phyloP scores from a whole-genome alignment of 108 stramenopile species.

The Ochromonas danica region DNA sequence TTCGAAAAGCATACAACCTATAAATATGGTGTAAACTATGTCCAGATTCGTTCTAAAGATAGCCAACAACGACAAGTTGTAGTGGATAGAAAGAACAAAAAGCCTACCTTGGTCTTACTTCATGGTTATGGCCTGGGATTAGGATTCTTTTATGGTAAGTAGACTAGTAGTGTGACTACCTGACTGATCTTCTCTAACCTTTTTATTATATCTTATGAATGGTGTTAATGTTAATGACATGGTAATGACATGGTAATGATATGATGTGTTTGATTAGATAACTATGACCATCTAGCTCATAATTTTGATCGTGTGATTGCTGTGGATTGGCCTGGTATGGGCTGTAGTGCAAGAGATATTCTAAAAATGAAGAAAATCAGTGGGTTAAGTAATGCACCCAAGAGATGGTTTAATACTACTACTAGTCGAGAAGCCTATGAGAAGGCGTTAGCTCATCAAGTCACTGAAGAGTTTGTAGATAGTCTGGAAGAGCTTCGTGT shows the following conservation, averaged over 20 bases:
- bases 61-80: not conserved
- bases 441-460: too few species aligned
- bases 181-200: too few species aligned
- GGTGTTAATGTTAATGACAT: too few species aligned
- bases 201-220: too few species aligned
- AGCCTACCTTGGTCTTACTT: not conserved
- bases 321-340: not conserved
- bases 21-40: not conserved
- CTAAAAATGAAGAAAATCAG: not conserved
- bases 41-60: not conserved
- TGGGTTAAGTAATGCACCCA: not conserved
- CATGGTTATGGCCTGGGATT: not conserved
- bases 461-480: not conserved
- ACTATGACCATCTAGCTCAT: not conserved
- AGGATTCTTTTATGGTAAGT: not conserved
- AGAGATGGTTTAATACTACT: too few species aligned
- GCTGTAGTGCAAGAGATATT: not conserved
- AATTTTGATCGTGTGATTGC: not conserved
- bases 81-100: not conserved
- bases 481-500: not conserved
- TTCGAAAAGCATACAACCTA: not conserved
- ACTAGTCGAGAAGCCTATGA: too few species aligned
- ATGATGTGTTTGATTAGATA: too few species aligned
- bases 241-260: too few species aligned
- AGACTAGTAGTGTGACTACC: too few species aligned